A percentile compares a stretch with the other conserved stretches of the same genome.
phyloP scores from a whole-genome alignment of 148 eudicot species.

The Oxyria digyna region DNA sequence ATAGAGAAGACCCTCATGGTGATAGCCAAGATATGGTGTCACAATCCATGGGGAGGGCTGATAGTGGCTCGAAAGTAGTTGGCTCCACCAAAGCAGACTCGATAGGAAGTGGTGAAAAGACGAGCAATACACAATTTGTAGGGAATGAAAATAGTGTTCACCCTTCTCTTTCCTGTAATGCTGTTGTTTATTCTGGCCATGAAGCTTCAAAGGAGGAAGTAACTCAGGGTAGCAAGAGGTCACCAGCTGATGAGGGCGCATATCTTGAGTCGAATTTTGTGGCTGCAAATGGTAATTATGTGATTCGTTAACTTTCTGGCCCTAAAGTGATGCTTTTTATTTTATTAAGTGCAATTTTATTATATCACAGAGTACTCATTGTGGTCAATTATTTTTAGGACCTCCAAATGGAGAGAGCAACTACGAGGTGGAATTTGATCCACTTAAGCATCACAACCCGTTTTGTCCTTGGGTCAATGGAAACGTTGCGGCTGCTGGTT shows the following conservation, averaged over 20 bases:
- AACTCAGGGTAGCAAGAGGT: slow-evolving; percentile 62
- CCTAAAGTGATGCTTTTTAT: not conserved
- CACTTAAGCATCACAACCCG: slow-evolving; percentile 84
- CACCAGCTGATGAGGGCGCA: slow-evolving; percentile 51
- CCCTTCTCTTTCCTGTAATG: slow-evolving; percentile 97
- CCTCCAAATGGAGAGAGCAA: slow-evolving; percentile 87
- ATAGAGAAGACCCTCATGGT: slow-evolving; percentile 82
- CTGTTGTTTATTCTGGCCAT: slow-evolving; percentile 71
- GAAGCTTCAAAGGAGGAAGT: slow-evolving; percentile 97
- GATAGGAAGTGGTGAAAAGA: slow-evolving; percentile 89
- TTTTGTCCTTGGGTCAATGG: slow-evolving; percentile 99
- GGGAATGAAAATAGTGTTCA: slow-evolving; percentile 57
- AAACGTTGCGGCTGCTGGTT: slow-evolving; percentile 96
- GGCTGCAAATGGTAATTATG: slow-evolving; percentile 37
- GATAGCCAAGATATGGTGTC: slow-evolving; percentile 90
- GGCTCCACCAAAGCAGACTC: slow-evolving; percentile 90
- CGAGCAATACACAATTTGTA: slow-evolving; percentile 43
- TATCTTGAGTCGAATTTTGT: slow-evolving; percentile 49
- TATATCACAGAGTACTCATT: not conserved
- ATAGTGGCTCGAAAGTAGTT: slow-evolving; percentile 88
- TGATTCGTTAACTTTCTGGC: not conserved
- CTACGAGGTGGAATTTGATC: slow-evolving; percentile 90
- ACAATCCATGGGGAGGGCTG: slow-evolving; percentile 67
- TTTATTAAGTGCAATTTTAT: not conserved
- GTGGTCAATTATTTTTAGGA: slow-evolving; percentile 29